These are phyloP conservation scores for Leccinum subgranulosum DNA, from an alignment of 768 basidiomycete species.

Conservation along the genomic window DNA sequence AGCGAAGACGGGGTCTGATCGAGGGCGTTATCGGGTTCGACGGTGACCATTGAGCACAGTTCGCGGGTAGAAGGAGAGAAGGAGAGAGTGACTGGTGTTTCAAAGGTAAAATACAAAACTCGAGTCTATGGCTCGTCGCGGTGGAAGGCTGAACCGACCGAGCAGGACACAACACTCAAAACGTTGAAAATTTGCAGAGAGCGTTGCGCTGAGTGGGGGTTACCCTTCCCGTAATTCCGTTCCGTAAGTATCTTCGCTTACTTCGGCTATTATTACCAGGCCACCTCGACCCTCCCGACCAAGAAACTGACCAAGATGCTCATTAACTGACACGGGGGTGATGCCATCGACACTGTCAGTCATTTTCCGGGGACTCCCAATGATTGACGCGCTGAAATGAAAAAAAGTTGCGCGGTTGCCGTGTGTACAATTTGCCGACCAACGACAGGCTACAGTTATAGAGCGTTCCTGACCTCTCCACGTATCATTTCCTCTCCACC, in stretches of 20 bases:
- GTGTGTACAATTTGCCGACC: slow-evolving; percentile 12
- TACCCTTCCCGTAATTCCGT: slow-evolving; percentile 25
- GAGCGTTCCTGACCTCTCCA: slow-evolving; percentile 7
- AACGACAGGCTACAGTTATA: slow-evolving; percentile 4
- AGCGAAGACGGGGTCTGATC: slow-evolving; percentile 19
- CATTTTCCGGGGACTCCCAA: slow-evolving; percentile 4
- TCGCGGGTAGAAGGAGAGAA: not conserved
- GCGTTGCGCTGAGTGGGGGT: slow-evolving; percentile 17
- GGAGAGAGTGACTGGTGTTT: not conserved
- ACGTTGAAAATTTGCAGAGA: slow-evolving; percentile 28
- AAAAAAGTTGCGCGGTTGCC: slow-evolving; percentile 22
- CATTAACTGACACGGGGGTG: not conserved
- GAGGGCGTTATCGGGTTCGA: slow-evolving; percentile 23
- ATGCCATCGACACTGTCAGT: slow-evolving; percentile 3
- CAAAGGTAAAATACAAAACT: slow-evolving; percentile 23
- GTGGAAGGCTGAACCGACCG: slow-evolving; percentile 9
- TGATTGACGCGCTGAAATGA: slow-evolving; percentile 25
- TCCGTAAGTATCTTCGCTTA: slow-evolving; percentile 18
- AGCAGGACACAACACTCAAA: slow-evolving; percentile 6
- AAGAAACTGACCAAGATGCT: not conserved
- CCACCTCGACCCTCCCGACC: not conserved
- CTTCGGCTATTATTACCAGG: slow-evolving; percentile 6
- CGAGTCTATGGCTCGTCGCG: slow-evolving; percentile 2
- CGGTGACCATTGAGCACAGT: slow-evolving; percentile 21
- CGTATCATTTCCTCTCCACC: not conserved